Percentiles rank a stretch among this genome's conserved stretches.
These are phyloP conservation scores for Xerocomus potaroensis DNA, from an alignment of 768 basidiomycete genomes.

Conservation along the genomic window DNA sequence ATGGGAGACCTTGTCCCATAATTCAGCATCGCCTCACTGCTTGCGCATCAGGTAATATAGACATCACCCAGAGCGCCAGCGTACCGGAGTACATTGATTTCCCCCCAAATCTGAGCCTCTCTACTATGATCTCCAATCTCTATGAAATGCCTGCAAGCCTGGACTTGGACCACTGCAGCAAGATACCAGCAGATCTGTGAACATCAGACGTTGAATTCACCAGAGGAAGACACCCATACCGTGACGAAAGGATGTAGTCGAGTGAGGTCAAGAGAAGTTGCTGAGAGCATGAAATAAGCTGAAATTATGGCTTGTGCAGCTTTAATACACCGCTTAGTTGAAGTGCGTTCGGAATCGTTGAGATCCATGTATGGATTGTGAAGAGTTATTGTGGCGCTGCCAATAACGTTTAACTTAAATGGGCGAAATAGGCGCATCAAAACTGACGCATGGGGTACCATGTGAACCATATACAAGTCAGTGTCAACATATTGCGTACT, in stretches of 20 bases:
- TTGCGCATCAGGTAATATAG: conserved; percentile 6
- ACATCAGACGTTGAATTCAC: conserved; percentile 13
- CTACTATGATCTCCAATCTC: conserved; percentile 70
- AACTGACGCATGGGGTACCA: conserved; percentile 78
- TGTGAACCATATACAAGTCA: conserved; percentile 82
- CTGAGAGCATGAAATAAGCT: conserved; percentile 74
- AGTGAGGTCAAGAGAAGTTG: conserved; percentile 77
- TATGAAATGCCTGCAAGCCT: conserved; percentile 82
- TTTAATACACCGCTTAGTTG: conserved; percentile 67
- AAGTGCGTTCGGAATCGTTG: conserved; percentile 56
- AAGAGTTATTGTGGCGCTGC: conserved; percentile 80
- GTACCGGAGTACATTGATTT: conserved; percentile 79
- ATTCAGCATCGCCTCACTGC: conserved; percentile 77
- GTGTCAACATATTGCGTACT: conserved; percentile 62
- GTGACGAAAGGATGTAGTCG: conserved; percentile 79
- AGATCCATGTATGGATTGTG: conserved; percentile 84
- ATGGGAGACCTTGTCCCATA: conserved; percentile 80
- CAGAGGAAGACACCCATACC: conserved; percentile 40
- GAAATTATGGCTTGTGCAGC: conserved; percentile 71
- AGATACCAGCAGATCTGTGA: conserved; percentile 86
- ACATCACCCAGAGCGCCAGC: conserved; percentile 13
- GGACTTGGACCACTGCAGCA: conserved; percentile 81
- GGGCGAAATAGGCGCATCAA: conserved; percentile 1
- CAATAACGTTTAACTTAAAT: conserved; percentile 11
- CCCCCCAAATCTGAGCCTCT: conserved; percentile 81